A percentile compares a stretch with the other conserved stretches of the same genome.
Conservation (phyloP, 345 rosid species). For the Raphanus sativus region DNA sequence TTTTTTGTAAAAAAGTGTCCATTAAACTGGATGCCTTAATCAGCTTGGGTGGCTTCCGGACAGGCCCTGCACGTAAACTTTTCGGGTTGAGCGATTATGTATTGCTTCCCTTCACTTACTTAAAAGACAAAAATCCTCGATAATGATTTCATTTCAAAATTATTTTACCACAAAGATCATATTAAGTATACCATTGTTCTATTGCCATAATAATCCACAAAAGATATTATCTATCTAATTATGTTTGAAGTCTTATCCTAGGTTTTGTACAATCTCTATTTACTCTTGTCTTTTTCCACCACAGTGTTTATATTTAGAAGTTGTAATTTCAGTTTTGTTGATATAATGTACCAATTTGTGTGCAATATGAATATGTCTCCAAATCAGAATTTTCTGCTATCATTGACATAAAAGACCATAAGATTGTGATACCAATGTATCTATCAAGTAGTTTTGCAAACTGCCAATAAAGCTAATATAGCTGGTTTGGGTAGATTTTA, state of each 20-base stretch:
- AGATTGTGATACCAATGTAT: constrained; percentile 21
- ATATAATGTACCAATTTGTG: not conserved
- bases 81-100: not conserved
- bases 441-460: constrained; percentile 13
- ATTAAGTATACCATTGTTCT: not conserved
- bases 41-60: too few species aligned
- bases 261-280: not conserved
- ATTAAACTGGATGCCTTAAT: too few species aligned
- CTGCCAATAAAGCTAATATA: constrained; percentile 1
- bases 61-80: not conserved
- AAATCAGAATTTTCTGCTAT: not conserved
- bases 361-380: not conserved
- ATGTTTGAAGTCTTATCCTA: constrained; percentile 1
- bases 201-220: not conserved
- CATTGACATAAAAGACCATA: constrained; percentile 1
- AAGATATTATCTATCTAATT: not conserved
- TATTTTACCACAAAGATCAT: not conserved
- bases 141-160: not conserved
- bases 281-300: not conserved
- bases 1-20: too few species aligned
- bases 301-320: not conserved
- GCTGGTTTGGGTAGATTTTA: not conserved
- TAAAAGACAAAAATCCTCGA: not conserved
- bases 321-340: not conserved
- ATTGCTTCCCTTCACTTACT: not conserved